A percentile compares a stretch with the other conserved stretches of the same genome.
Conservation (phyloP, 202 grass and related monocot species). For the Schoenoplectus tabernaemontani region DNA sequence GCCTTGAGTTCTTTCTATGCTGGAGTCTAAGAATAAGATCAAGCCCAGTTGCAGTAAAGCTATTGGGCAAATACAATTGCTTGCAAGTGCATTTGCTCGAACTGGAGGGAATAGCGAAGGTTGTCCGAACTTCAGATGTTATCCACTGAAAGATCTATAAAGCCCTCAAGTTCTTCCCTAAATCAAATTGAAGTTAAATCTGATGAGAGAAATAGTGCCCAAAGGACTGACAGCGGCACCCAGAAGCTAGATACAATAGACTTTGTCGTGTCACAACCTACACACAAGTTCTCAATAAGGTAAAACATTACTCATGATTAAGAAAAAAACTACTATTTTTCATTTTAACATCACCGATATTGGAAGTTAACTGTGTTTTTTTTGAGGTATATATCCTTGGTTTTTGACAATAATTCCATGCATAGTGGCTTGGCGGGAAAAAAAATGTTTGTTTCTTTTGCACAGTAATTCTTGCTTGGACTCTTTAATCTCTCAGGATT, state of each 20-base stretch:
- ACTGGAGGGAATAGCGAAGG: conserved; percentile 36
- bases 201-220: conserved; percentile 17
- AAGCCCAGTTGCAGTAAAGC: conserved; percentile 62
- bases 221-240: conserved; percentile 24
- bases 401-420: background rate
- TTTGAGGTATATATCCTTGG: too few relatives aligned
- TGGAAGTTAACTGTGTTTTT: too few relatives aligned
- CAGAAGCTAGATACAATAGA: conserved; percentile 38
- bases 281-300: conserved; percentile 91
- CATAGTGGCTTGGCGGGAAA: too few relatives aligned
- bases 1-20: conserved; percentile 64
- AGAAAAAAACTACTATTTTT: too few relatives aligned
- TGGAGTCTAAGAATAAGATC: conserved; percentile 60
- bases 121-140: conserved; percentile 68
- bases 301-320: conserved; percentile 27
- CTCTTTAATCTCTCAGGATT: background rate
- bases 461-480: background rate
- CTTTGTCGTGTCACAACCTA: conserved; percentile 35
- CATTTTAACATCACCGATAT: too few relatives aligned
- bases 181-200: conserved; percentile 34
- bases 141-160: conserved; percentile 61
- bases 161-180: conserved; percentile 27
- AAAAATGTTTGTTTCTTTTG: too few relatives aligned
- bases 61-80: conserved; percentile 56
- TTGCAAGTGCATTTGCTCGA: conserved; percentile 29